Evolutionary conservation across 2,329 filamentous ascomycete genomes (phyloP).

Genomic region (Capronia epimyces): DNA sequence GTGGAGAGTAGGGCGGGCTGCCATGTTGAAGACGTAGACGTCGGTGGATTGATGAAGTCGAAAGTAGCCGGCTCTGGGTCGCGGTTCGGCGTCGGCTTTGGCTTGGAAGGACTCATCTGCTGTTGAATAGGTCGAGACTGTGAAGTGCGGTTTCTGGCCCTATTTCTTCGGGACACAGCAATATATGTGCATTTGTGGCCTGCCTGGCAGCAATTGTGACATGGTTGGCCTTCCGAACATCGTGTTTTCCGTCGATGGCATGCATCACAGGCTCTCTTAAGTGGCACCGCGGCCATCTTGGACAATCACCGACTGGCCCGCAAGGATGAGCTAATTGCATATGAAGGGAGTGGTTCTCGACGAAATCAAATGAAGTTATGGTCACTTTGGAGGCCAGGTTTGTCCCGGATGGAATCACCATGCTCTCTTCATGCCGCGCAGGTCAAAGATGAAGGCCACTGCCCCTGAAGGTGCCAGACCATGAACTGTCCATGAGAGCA

Average conservation of each 20-base stretch:
- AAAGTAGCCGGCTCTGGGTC: slow-evolving; percentile 38
- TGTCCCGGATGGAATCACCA: not conserved
- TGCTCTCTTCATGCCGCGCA: not conserved
- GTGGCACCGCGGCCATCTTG: slow-evolving; percentile 20
- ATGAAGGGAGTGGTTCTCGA: not conserved
- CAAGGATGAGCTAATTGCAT: too few species aligned
- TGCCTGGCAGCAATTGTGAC: slow-evolving; percentile 63
- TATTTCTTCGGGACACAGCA: slow-evolving; percentile 68
- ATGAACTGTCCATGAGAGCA: not conserved
- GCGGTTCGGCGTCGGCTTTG: slow-evolving; percentile 43
- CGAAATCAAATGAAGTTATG: not conserved
- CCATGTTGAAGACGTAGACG: slow-evolving; percentile 48
- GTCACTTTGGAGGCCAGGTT: not conserved
- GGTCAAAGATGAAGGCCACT: not conserved
- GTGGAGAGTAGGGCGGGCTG: slow-evolving; percentile 56
- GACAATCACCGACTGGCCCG: not conserved
- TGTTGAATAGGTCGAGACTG: slow-evolving; percentile 65
- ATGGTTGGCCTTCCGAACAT: slow-evolving; percentile 47
- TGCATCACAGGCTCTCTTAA: slow-evolving; percentile 32
- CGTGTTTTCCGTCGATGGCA: slow-evolving; percentile 31
- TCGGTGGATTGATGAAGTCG: slow-evolving; percentile 48
- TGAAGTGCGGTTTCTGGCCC: slow-evolving; percentile 70
- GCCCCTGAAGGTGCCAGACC: not conserved
- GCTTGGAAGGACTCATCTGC: slow-evolving; percentile 51
- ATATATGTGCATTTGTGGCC: slow-evolving; percentile 68